Base-by-base conservation (phyloP, 2,329 filamentous ascomycete genomes). In the Fusarium vanettenii region DNA sequence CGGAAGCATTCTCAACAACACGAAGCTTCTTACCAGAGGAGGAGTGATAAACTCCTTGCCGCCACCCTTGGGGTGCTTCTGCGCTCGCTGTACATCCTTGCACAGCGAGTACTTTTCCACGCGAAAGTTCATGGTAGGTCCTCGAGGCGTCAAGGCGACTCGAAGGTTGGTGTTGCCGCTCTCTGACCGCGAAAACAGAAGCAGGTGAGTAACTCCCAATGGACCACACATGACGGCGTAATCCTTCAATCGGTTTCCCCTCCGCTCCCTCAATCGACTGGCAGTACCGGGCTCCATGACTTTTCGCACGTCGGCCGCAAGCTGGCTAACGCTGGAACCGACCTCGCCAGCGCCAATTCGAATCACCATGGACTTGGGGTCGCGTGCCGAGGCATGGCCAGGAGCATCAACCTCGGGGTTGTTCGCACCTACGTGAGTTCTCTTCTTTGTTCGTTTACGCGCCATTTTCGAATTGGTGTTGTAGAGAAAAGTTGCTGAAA, bases 251-350 rank as follows among this genome's bases (percentile, higher is more conserved):
- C 92, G 92, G 86, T 99, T 98, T 43, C 92, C 93, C 84, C 93
- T 92, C 75, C 97, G 90, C 86, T 98, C 96, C 86, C 95, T 97
- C 76, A 99, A 84, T 69, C 96, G 90, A 71, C 92, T 93, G 5
- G 97, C 97, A 5, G 97, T 99, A 64, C 95, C 94, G 1, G 97
- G 97, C 84, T 98, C 95, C 95, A 99, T 97, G 86, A 98, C 96
- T 65, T 89, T 89, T 78, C 97, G 92, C 69, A 98, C 94, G 85
- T 99, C 97, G 78, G 93, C 92, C 25, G 96, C 95, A 78, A 99
- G 87, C 85, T 98, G 95, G 82, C 93, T 96, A 79, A 99, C 90
- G 82, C 94, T 97, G 69, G 94, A 91, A 67, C 97, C 97, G 62
- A 99, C 95, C 81, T 98, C 94, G 79, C 95, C 94, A 78, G 95